Base-by-base conservation (phyloP, 2,329 filamentous ascomycete species). In the Nemania sp. region DNA sequence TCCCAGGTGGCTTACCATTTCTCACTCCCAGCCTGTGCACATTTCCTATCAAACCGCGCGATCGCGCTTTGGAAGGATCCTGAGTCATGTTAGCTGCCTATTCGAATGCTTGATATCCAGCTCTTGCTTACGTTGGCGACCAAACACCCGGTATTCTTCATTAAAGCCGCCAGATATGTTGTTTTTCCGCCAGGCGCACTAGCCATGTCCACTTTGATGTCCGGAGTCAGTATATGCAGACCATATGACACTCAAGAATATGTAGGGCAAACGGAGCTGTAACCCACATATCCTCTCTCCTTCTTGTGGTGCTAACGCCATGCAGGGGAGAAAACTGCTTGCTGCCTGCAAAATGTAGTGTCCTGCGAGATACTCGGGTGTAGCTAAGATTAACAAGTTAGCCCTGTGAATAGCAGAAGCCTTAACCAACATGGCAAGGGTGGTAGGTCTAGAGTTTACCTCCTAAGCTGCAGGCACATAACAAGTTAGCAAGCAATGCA, bases 261-360 rank as follows among this genome's bases (percentile, higher is more conserved):
- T 13, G 20, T 12, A 15, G n/a, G 13, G 2, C 18, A 34, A 5
- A 42, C 92, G 54, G 97, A 32, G 17, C 1, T 20, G 7, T 59
- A 6, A 51, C 62, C 54, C 5, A 64, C 62, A 87, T 52, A 96
- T 85, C 37, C 95, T 87, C 80, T 99, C 94, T 69, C 92, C 84
- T 76, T 96, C 91, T 77, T 98, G 94, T 0, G 95, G 95, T 5
- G 91, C 93, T 12, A 99, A 85, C 10, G 95, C 94, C 92, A 99
- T 98, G 71, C 97, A 95, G 65, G 95, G 95, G 51, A 99, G 83
- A 81, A 99, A 99, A 17, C 93, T 97, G 5, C 91, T 96, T 0
- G 95, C 95, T 0, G 95, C 95, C 80, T 99, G 95, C 12, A 99
- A 85, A 69, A 99, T 98, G 80, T 99, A 99, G 77, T 99, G 92